Base-by-base conservation (phyloP, 768 basidiomycete species). In the Suillus subluteus region DNA sequence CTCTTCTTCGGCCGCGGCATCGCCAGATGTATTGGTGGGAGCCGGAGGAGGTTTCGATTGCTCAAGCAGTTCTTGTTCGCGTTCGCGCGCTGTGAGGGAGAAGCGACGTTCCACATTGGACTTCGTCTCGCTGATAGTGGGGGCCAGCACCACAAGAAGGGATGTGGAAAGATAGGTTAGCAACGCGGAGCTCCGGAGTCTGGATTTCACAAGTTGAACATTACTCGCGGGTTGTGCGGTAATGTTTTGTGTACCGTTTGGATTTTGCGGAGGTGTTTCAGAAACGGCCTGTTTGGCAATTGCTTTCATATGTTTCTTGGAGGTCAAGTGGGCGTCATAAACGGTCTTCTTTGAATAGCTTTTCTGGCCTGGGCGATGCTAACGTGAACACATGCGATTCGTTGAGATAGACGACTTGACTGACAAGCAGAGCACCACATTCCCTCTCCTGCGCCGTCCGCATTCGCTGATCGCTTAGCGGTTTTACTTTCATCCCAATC, bases 261-360 rank as follows among this genome's bases (percentile, higher is more conserved):
- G 74, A 58, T 81, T 74, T 46, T 79, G 77, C 70, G 69, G 58
- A 69, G 79, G 68, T 71, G 73, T 71, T 68, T 73, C 69, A n/a
- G 82, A 77, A 26, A 74, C 69, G 4, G 86, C 89, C 73, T 91
- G 89, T 70, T 89, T 94, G 9, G 89, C 86, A n/a, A 87, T 84
- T 9, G 95, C 93, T 80, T 98, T 99, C 73, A 94, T 80, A 73
- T 99, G 98, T 76, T 95, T 99, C 82, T 96, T 98, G 26, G 96
- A 97, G 2, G 89, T 95, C 62, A 99, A 78, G 75, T 99, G 98
- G 2, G 96, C 96, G 68, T 98, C 94, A 76, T 96, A 99, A 11
- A 99, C 98, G 0, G 98, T 98, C 78, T 98, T 94, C 78, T 98
- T 99, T 15, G 96, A 87, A 78, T 99, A 99, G 65, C 87, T 82